phyloP scores from a whole-genome alignment of 306 rosid species.

The Lathyrus aphaca region DNA sequence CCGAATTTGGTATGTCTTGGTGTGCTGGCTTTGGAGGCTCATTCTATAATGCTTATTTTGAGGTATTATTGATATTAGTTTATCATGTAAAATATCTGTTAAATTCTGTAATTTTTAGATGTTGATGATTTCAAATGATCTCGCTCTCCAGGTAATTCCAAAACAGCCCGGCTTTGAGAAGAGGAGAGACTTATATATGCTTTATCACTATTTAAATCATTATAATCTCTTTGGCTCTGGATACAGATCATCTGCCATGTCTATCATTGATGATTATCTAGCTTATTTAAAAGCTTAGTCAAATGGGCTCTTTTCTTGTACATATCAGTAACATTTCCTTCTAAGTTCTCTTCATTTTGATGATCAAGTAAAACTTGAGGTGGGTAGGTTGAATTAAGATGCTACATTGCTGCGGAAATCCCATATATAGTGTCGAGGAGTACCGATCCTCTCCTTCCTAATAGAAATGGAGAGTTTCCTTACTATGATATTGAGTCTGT shows the following conservation, averaged over 20 bases:
- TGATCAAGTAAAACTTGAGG: no score
- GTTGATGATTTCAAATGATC: conserved; percentile 23
- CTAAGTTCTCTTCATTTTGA: background rate
- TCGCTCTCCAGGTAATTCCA: conserved; percentile 70
- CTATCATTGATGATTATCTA: conserved; percentile 85
- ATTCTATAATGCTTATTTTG: conserved; percentile 80
- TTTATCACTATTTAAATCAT: conserved; percentile 92
- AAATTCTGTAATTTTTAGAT: conserved; percentile 21
- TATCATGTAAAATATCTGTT: conserved; percentile 27
- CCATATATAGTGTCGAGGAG: no score
- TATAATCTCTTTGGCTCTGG: conserved; percentile 96
- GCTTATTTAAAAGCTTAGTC: conserved; percentile 59
- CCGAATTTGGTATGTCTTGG: conserved; percentile 98
- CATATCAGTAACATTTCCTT: conserved; percentile 16
- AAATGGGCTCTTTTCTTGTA: conserved; percentile 33
- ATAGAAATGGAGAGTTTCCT: no score
- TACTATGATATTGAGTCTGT: no score
- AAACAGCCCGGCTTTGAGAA: conserved; percentile 87
- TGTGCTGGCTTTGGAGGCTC: conserved; percentile 97
- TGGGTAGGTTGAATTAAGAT: no score
- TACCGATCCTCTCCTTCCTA: no score
- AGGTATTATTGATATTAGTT: conserved; percentile 50
- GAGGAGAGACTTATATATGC: conserved; percentile 81
- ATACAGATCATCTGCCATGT: conserved; percentile 82
- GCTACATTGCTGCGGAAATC: no score